A percentile compares a stretch with the other conserved stretches of the same genome.
These are phyloP conservation scores for Mollisia scopiformis DNA, from an alignment of 2,329 filamentous ascomycete species.

Conservation along the genomic window DNA sequence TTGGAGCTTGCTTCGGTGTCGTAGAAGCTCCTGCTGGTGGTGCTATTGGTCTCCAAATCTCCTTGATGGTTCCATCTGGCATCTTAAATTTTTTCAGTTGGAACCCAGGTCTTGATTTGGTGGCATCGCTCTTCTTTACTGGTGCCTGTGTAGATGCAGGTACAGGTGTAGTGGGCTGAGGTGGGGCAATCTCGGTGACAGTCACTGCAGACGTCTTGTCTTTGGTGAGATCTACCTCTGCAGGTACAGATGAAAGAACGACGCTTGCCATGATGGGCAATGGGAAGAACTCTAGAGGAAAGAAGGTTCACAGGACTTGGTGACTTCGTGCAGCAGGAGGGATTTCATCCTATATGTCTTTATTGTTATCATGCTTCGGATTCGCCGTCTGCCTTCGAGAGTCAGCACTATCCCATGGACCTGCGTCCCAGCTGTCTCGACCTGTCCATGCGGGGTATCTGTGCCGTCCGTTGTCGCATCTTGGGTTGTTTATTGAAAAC, in stretches of 20 bases:
- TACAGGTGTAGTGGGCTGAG: background rate
- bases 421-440: background rate
- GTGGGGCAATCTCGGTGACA: background rate
- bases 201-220: background rate
- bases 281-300: background rate
- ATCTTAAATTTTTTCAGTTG: background rate
- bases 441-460: background rate
- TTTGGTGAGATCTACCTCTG: background rate
- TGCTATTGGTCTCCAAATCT: background rate
- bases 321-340: background rate
- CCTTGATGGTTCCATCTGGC: conserved; percentile 2
- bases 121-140: background rate
- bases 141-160: background rate
- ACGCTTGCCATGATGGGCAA: background rate
- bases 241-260: background rate
- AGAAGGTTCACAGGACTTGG: background rate
- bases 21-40: background rate
- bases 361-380: background rate
- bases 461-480: background rate
- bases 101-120: background rate
- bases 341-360: background rate
- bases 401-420: background rate
- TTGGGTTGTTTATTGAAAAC: no score
- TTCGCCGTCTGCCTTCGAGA: background rate
- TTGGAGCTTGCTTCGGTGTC: background rate